Conservation (phyloP, 768 basidiomycete genomes). For the Sistotremastrum niveocremeum region DNA sequence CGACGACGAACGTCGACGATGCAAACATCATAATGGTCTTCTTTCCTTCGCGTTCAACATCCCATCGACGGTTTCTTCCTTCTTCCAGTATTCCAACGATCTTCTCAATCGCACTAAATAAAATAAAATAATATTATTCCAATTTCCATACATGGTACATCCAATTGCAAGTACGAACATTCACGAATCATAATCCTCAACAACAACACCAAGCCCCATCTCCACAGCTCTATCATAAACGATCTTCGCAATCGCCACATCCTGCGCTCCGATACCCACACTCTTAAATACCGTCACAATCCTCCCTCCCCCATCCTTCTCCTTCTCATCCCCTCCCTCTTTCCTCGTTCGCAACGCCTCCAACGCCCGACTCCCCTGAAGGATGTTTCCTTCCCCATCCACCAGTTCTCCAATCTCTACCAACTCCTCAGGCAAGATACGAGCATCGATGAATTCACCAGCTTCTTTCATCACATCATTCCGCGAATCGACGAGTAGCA, state of each 20-base stretch:
- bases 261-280: slow-evolving; percentile 79
- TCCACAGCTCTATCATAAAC: slow-evolving; percentile 49
- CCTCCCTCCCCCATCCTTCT: slow-evolving; percentile 7
- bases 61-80: too few species aligned
- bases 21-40: too few species aligned
- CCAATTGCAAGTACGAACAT: too few species aligned
- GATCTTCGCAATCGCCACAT: slow-evolving; percentile 65
- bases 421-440: too few species aligned
- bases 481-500: slow-evolving; percentile 61
- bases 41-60: too few species aligned
- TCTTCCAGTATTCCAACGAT: too few species aligned
- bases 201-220: slow-evolving; percentile 34
- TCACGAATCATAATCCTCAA: slow-evolving; percentile 31
- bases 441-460: slow-evolving; percentile 67
- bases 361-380: background rate
- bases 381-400: background rate
- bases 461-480: slow-evolving; percentile 64
- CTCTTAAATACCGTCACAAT: slow-evolving; percentile 72
- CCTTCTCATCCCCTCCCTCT: slow-evolving; percentile 7
- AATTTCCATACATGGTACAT: too few species aligned
- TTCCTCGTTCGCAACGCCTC: background rate
- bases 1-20: too few species aligned
- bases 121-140: too few species aligned
- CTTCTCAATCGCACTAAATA: too few species aligned
- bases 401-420: slow-evolving; percentile 63